Conservation (phyloP, 257 asterid species). For the Jacaranda mimosifolia region DNA sequence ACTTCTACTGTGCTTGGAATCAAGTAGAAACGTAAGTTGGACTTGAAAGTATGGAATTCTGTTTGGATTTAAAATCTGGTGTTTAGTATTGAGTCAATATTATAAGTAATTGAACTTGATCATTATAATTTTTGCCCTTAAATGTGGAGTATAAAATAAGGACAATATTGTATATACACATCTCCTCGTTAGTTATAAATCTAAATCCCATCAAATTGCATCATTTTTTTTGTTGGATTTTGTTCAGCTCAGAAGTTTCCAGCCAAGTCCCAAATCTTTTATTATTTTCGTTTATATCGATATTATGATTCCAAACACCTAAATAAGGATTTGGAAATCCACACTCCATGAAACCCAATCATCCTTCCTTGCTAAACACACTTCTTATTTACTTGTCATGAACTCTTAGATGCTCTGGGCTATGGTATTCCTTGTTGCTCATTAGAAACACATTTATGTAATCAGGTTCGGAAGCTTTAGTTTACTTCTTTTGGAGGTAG, state of each 20-base stretch:
- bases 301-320: neutral
- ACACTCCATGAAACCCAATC: neutral
- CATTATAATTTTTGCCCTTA: neutral
- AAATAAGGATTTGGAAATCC: neutral
- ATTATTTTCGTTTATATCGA: neutral
- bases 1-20: slow-evolving; percentile 20
- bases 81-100: neutral
- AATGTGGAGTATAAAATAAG: neutral
- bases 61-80: slow-evolving; percentile 16
- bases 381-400: neutral
- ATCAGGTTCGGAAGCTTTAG: neutral
- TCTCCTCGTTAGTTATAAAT: slow-evolving; percentile 17
- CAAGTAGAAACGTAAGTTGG: slow-evolving; percentile 13
- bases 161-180: neutral
- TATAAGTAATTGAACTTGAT: neutral
- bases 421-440: neutral
- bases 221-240: neutral
- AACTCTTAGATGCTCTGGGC: neutral
- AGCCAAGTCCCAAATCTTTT: neutral
- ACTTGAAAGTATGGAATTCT: slow-evolving; percentile 8
- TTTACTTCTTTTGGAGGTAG: slow-evolving; percentile 6
- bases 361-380: neutral
- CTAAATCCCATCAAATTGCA: neutral
- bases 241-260: neutral
- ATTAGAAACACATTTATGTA: neutral